A percentile compares a stretch with the other conserved stretches of the same genome.
Conservation (phyloP, 768 basidiomycete genomes). For the Trametes maxima region DNA sequence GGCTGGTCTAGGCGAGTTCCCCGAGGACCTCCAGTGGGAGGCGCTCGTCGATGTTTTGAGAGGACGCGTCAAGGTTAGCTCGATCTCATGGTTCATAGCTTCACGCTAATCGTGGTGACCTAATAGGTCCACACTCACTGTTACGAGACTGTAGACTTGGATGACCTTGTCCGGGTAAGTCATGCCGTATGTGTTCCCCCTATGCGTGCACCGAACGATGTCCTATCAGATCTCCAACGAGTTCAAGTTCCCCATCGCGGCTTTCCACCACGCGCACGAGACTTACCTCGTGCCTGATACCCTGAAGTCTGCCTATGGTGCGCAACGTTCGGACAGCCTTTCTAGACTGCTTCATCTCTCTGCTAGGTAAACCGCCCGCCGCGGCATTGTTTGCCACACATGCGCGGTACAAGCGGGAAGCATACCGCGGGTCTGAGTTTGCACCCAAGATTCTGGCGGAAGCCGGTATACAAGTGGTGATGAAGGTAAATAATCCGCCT, state of each 20-base stretch:
- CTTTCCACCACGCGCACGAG: conserved; percentile 88
- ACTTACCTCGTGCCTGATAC: conserved; percentile 84
- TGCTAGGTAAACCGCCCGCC: conserved; percentile 59
- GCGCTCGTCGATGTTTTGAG: conserved; percentile 76
- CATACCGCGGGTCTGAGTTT: conserved; percentile 67
- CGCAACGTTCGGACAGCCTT: not conserved
- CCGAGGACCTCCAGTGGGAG: conserved; percentile 77
- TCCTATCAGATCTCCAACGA: conserved; percentile 74
- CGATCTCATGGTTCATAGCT: not conserved
- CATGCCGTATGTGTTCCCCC: not conserved
- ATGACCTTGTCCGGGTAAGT: conserved; percentile 40
- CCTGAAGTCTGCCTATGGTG: conserved; percentile 67
- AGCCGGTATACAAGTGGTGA: conserved; percentile 55
- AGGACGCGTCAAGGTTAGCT: conserved; percentile 68
- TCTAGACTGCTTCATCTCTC: not conserved
- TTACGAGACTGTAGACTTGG: conserved; percentile 69
- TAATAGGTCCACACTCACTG: conserved; percentile 57
- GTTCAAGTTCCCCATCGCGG: conserved; percentile 81
- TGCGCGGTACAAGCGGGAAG: conserved; percentile 61
- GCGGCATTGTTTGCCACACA: conserved; percentile 83
- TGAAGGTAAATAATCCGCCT: conserved; percentile 48
- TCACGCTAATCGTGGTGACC: too few species aligned
- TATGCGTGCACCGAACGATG: not conserved
- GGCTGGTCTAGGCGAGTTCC: conserved; percentile 56
- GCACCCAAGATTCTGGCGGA: conserved; percentile 62